These are phyloP conservation scores for Poterioochromonas sp. DNA, from an alignment of 352 stramenopile species.

Conservation along the genomic window DNA sequence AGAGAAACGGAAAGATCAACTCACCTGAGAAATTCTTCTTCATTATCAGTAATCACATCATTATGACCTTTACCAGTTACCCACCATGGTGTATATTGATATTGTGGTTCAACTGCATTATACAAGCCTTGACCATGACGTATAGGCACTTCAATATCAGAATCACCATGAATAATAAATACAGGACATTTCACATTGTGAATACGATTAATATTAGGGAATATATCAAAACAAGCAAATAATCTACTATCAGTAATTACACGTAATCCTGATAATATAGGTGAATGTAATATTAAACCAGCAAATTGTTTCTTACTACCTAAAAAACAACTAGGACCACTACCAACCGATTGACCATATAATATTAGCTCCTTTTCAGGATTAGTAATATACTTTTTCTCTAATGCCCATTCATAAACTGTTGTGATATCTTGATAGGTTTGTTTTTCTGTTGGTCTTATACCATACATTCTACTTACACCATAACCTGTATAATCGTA, in stretches of 20 bases:
- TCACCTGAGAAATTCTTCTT: background rate
- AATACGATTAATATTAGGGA: slow-evolving; percentile 58
- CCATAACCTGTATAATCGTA: slow-evolving; percentile 63
- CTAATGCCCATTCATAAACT: slow-evolving; percentile 53
- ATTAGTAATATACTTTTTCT: slow-evolving; percentile 39
- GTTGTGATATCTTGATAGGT: slow-evolving; percentile 56
- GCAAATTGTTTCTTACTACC: slow-evolving; percentile 45
- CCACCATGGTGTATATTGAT: slow-evolving; percentile 53
- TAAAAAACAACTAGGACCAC: slow-evolving; percentile 54
- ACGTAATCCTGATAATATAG: slow-evolving; percentile 57
- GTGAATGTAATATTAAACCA: slow-evolving; percentile 54
- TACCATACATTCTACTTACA: slow-evolving; percentile 41
- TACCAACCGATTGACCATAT: slow-evolving; percentile 58
- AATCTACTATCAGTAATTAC: slow-evolving; percentile 50
- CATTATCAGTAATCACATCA: slow-evolving; percentile 53
- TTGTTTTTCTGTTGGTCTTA: slow-evolving; percentile 51
- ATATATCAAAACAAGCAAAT: slow-evolving; percentile 57
- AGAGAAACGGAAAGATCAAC: too few relatives aligned
- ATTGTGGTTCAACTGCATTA: slow-evolving; percentile 49
- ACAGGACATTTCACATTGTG: slow-evolving; percentile 52
- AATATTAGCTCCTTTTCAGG: slow-evolving; percentile 51
- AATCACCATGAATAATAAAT: slow-evolving; percentile 56
- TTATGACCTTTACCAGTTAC: slow-evolving; percentile 55
- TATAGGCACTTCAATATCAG: slow-evolving; percentile 54
- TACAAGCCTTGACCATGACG: slow-evolving; percentile 52